Conservation (phyloP, 2,329 filamentous ascomycete genomes). For the Tolypocladium amazonense region DNA sequence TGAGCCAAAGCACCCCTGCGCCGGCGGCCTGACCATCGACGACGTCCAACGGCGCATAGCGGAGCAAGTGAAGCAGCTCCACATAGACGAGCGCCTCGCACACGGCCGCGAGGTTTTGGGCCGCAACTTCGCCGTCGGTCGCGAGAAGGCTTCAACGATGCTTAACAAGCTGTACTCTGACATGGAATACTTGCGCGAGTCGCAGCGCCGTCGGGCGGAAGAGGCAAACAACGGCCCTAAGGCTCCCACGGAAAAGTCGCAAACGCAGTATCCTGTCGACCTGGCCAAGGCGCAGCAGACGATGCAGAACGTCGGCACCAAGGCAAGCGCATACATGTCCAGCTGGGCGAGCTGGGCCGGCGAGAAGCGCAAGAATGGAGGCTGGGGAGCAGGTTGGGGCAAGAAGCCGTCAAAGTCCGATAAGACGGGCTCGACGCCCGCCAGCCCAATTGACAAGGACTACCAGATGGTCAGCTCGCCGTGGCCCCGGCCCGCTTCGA, state of each 20-base stretch:
- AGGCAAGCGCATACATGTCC: constrained; percentile 54
- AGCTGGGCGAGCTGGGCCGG: constrained; percentile 62
- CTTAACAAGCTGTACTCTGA: constrained; percentile 87
- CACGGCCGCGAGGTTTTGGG: constrained; percentile 76
- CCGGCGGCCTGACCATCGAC: constrained; percentile 84
- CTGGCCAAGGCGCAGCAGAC: constrained; percentile 33
- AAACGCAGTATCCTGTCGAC: constrained; percentile 11
- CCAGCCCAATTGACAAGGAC: constrained; percentile 25
- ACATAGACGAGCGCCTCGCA: constrained; percentile 82
- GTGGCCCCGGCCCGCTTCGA: constrained; percentile 14
- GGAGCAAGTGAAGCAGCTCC: constrained; percentile 86
- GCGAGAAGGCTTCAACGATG: constrained; percentile 76
- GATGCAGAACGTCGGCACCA: constrained; percentile 38
- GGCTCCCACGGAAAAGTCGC: constrained; percentile 2
- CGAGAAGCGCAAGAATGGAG: constrained; percentile 59
- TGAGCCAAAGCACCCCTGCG: constrained; percentile 85
- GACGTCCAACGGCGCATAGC: constrained; percentile 85
- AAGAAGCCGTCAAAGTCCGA: constrained; percentile 19
- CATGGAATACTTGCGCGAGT: constrained; percentile 54
- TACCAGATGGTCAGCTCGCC: constrained; percentile 25
- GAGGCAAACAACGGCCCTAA: constrained; percentile 16
- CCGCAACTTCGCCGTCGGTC: constrained; percentile 79
- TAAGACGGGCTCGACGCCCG: constrained; percentile 20
- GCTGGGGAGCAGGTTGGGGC: constrained; percentile 31
- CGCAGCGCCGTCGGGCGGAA: constrained; percentile 30